Evolutionary conservation across 2,329 filamentous ascomycete genomes (phyloP).

Genomic region (Ciborinia camelliae): DNA sequence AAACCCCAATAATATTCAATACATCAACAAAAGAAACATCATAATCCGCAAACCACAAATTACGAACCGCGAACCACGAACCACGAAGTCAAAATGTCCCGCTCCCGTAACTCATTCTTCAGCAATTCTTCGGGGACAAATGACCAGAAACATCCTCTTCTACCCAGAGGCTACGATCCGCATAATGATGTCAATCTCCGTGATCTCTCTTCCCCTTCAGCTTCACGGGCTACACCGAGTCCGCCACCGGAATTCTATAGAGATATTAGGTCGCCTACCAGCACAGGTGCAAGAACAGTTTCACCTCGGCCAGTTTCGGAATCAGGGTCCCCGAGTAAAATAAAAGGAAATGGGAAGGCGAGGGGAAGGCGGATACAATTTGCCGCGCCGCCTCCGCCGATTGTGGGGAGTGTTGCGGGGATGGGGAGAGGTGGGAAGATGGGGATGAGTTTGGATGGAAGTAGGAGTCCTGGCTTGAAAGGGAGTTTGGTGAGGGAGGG

Average conservation of each 20-base stretch:
- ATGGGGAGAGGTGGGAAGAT: neutral
- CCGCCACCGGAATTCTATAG: conserved; percentile 15
- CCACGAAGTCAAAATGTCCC: conserved; percentile 10
- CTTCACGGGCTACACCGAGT: conserved; percentile 8
- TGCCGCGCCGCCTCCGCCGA: conserved; percentile 34
- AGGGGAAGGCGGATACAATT: conserved; percentile 31
- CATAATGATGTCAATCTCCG: conserved; percentile 5
- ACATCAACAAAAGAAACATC: neutral
- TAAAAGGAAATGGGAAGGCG: neutral
- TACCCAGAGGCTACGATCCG: neutral
- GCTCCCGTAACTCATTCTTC: conserved; percentile 10
- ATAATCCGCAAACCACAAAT: no score
- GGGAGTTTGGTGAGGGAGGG: neutral
- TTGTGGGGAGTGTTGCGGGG: conserved; percentile 27
- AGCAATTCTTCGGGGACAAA: conserved; percentile 1
- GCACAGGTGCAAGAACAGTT: neutral
- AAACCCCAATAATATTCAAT: neutral
- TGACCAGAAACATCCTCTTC: conserved; percentile 13
- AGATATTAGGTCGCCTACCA: conserved; percentile 7
- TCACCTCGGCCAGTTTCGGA: neutral
- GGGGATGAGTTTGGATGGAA: conserved; percentile 1
- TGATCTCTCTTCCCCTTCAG: conserved; percentile 11
- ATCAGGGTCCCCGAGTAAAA: conserved; percentile 6
- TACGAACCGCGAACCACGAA: no score
- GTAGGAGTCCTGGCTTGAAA: neutral